phyloP scores from a whole-genome alignment of 768 basidiomycete genomes.

The Mycena alexandri region DNA sequence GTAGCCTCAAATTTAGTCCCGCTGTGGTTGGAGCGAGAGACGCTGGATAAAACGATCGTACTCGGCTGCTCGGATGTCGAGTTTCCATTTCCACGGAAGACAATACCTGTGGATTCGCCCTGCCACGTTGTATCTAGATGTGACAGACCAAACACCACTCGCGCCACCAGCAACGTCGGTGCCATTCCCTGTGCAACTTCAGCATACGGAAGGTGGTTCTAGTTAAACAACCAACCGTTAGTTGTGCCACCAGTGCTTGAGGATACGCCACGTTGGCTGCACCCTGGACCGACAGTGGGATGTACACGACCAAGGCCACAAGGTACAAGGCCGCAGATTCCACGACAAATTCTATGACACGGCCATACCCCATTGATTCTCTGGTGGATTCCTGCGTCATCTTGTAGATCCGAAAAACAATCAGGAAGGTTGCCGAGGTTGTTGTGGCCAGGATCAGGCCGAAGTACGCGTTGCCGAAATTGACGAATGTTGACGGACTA shows the following conservation, averaged over 20 bases:
- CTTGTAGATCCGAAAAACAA: slow-evolving; percentile 15
- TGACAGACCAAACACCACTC: slow-evolving; percentile 22
- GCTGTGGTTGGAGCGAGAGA: not conserved
- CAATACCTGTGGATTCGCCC: not conserved
- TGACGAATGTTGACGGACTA: not conserved
- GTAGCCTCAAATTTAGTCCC: slow-evolving; percentile 6
- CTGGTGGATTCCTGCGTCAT: slow-evolving; percentile 1
- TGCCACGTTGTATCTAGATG: slow-evolving; percentile 20
- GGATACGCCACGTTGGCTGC: slow-evolving; percentile 6
- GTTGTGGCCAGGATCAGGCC: slow-evolving; percentile 18
- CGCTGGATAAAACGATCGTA: slow-evolving; percentile 6
- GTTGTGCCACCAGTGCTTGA: slow-evolving; percentile 15
- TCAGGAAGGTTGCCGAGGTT: slow-evolving; percentile 6
- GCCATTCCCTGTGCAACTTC: slow-evolving; percentile 24
- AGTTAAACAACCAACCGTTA: slow-evolving; percentile 18
- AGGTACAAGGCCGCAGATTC: slow-evolving; percentile 24
- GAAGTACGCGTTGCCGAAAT: slow-evolving; percentile 24
- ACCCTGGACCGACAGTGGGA: slow-evolving; percentile 2
- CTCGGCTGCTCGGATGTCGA: not conserved
- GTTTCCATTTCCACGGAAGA: not conserved
- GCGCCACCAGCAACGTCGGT: slow-evolving; percentile 21
- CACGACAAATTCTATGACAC: slow-evolving; percentile 26
- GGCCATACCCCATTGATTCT: not conserved
- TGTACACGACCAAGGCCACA: slow-evolving; percentile 11
- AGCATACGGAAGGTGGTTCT: not conserved